Base-by-base conservation (phyloP, 192 early-diverging fungal genomes). In the Linnemannia zychae region DNA sequence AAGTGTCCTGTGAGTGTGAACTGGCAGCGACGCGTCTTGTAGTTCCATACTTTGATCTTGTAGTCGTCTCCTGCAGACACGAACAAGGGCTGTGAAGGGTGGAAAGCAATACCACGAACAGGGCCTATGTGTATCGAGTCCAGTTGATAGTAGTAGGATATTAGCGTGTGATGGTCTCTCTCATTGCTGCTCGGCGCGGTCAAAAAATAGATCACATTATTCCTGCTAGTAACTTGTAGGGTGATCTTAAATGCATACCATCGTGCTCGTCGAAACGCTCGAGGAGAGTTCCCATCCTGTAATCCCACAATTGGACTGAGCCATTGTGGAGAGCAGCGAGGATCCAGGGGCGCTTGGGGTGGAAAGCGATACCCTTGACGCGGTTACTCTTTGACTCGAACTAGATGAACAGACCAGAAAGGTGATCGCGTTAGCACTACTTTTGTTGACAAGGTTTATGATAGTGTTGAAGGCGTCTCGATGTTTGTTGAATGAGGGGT, bases 1-100 rank as follows among this genome's bases (percentile, higher is more conserved):
- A 99, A 88, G 91, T 99, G 99, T 7, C 99, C 99, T 60, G 96
- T 97, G 47, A 99, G 91, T 28, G 99, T 99, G 77, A 98, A 99
- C 38, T 97, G 90, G 84, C 97, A 99, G 79, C 97, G 95, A 20
- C 97, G 93, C 65, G 95, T 96, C 89, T 99, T 99, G 93, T 98
- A 96, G 91, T 99, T 99, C 99, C 99, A 99, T 22, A 99, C 97
- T 89, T 98, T 98, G 83, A 99, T 97, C 89, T 99, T 99, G 92
- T 99, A 98, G 89, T 99, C 99, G 84, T 99, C 99, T 74, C 97
- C 99, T 46, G 97, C 98, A 46, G 97, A 97, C 7, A 98, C 99
- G 88, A 99, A 99, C 16, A 99, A 89, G 38, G 98, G 97, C 83
- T 99, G 98, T 1, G 97, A 96, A 9, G 94, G 95, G 75, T 99